Base-by-base conservation (phyloP, 2,329 filamentous ascomycete species). In the Fusarium clavum region DNA sequence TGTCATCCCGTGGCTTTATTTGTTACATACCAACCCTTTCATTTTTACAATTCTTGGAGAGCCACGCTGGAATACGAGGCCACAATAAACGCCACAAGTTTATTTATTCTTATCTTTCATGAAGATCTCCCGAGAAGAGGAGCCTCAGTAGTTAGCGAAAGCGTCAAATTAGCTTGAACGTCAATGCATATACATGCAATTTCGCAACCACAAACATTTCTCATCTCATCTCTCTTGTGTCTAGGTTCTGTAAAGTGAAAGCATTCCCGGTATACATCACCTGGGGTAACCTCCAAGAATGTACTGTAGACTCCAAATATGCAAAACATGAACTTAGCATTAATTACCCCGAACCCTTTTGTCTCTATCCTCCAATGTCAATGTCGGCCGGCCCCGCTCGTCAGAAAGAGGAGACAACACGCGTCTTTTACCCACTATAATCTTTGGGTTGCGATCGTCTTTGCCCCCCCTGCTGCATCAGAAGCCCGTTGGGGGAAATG, bases 401-500 rank as follows among this genome's bases (percentile, higher is more conserved):
- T 27, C 34, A 56, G 45, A 22, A 52, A 30, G 29, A 22, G 59
- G 34, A 38, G 40, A 64, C 61, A 71, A 71, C 69, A 71, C 68
- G 69, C 68, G 69, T 68, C 70, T 45, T 38, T n/a, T 60, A 54
- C 34, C 70, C 70, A 64, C 70, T 41, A 38, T 38, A 65, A 59
- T 71, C 41, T 70, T 59, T 53, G 24, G 49, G 46, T 46, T 60
- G 34, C 49, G 65, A 70, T 72, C 61, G 45, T 47, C 48, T 18
- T 38, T 41, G 20, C 32, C 38, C 45, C 61, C 61, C 51, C 41
- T 64, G 47, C 29, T 64, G 40, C 63, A 68, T 65, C 64, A 69
- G 45, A 62, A 57, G 22, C 52, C 43, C 59, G 66, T 69, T 68
- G 55, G 67, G 52, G 70, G 60, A 73, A 73, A 73, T 73, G 70